These are phyloP conservation scores for Excoecaria cochinchinensis DNA, from an alignment of 345 rosid genomes.

Conservation along the genomic window DNA sequence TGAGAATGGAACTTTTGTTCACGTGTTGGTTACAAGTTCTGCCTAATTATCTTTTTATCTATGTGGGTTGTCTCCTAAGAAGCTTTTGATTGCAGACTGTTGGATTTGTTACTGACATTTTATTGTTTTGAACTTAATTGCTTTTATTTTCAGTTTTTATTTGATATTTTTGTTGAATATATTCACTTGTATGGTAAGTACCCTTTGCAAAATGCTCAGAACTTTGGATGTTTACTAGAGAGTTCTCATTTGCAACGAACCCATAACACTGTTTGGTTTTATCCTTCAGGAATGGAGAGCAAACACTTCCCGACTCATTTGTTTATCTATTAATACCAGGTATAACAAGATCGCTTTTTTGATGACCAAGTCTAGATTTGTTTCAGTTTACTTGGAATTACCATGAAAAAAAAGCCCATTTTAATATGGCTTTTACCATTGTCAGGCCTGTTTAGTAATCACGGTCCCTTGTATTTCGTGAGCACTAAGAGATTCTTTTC, in stretches of 20 bases:
- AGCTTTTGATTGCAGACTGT: no score
- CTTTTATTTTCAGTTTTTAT: no score
- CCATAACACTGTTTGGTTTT: neutral
- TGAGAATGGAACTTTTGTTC: no score
- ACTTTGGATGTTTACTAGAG: neutral
- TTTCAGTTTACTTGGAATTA: neutral
- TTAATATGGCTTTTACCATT: constrained; percentile 10
- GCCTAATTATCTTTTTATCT: no score
- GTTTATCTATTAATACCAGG: constrained; percentile 76
- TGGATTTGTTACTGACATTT: no score
- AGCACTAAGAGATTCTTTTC: constrained; percentile 61
- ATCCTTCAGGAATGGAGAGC: constrained; percentile 59
- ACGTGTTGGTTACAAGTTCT: no score
- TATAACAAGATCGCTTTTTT: constrained; percentile 15
- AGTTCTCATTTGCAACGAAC: neutral
- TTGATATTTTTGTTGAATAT: no score
- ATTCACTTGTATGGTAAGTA: no score
- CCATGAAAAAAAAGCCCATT: neutral
- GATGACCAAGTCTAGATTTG: neutral
- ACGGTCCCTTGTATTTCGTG: constrained; percentile 67
- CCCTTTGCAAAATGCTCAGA: neutral
- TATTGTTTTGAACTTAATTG: no score
- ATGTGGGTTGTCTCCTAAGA: no score
- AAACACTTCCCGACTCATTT: constrained; percentile 50
- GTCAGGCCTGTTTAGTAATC: constrained; percentile 73